phyloP scores from a whole-genome alignment of 106 monocot species.

The Allium cepa region DNA sequence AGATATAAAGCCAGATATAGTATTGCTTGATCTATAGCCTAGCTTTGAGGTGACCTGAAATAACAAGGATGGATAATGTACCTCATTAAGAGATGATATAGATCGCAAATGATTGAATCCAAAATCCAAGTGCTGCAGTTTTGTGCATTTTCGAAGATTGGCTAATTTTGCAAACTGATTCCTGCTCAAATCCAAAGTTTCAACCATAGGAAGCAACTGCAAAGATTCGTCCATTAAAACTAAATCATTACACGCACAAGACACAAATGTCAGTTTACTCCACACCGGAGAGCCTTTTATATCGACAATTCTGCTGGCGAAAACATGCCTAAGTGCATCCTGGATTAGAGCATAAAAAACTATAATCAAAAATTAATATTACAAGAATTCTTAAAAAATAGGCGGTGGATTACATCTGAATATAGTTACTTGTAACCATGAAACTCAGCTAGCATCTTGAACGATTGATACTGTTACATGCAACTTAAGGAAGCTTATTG shows the following conservation, averaged over 20 bases:
- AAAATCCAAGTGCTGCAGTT: slow-evolving; percentile 70
- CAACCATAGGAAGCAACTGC: slow-evolving; percentile 78
- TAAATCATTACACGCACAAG: slow-evolving; percentile 77
- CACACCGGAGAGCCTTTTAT: slow-evolving; percentile 83
- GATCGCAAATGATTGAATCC: slow-evolving; percentile 89
- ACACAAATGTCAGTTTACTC: slow-evolving; percentile 64
- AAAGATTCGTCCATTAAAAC: slow-evolving; percentile 95
- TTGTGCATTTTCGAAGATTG: slow-evolving; percentile 61
- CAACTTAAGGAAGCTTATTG: no score
- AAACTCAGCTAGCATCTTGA: no score
- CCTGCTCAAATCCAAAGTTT: slow-evolving; percentile 81
- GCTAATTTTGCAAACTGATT: slow-evolving; percentile 85
- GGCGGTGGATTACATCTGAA: no score
- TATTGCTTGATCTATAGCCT: no score
- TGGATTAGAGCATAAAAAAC: slow-evolving; percentile 16
- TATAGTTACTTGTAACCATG: no score
- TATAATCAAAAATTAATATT: no score
- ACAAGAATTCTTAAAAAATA: no score
- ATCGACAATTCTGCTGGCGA: slow-evolving; percentile 84
- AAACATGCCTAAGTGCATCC: slow-evolving; percentile 94
- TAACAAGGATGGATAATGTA: slow-evolving; percentile 15
- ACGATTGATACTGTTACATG: no score
- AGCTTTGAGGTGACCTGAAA: no score
- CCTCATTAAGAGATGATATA: slow-evolving; percentile 65
- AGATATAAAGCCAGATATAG: no score